Conservation (phyloP, 2,329 filamentous ascomycete species). For the Cladorrhinum sp. region DNA sequence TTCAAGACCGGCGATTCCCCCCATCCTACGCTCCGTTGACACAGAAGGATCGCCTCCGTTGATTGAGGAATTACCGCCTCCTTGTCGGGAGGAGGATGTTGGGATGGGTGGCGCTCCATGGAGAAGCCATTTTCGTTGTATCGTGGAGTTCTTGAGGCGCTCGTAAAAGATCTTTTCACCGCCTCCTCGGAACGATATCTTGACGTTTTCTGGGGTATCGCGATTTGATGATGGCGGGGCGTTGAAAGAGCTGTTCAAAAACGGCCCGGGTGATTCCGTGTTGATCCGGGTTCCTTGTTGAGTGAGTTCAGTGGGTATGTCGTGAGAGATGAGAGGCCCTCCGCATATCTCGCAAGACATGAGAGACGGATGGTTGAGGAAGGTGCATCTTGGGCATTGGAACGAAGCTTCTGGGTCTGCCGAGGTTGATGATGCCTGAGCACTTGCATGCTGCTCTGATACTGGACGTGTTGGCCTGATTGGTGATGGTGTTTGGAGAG, state of each 20-base stretch:
- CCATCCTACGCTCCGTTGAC: constrained; percentile 52
- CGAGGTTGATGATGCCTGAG: constrained; percentile 15
- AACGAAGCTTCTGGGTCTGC: constrained; percentile 44
- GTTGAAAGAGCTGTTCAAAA: constrained; percentile 45
- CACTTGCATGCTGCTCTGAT: constrained; percentile 18
- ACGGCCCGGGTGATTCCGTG: constrained; percentile 75
- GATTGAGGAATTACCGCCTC: constrained; percentile 39
- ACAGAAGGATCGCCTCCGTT: constrained; percentile 16
- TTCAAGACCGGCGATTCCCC: constrained; percentile 90
- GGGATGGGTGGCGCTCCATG: constrained; percentile 87
- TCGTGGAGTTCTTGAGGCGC: constrained; percentile 78
- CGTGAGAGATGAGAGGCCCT: constrained; percentile 63
- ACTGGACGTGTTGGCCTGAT: constrained; percentile 29
- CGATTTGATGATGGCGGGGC: constrained; percentile 35
- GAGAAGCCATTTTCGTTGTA: constrained; percentile 93
- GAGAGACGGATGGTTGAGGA: constrained; percentile 86
- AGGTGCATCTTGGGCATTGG: constrained; percentile 85
- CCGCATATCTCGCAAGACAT: constrained; percentile 88
- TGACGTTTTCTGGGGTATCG: constrained; percentile 72
- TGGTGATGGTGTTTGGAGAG: constrained; percentile 31
- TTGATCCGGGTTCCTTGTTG: constrained; percentile 46
- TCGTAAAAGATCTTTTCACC: constrained; percentile 91
- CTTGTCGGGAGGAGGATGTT: constrained; percentile 48
- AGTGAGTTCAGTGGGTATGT: constrained; percentile 39
- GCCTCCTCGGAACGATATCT: constrained; percentile 85